Evolutionary conservation across 1,284 basidiomycete genomes (phyloP), one percentile per base, ranked within the genome.

Genomic region (Irpex sp.): DNA sequence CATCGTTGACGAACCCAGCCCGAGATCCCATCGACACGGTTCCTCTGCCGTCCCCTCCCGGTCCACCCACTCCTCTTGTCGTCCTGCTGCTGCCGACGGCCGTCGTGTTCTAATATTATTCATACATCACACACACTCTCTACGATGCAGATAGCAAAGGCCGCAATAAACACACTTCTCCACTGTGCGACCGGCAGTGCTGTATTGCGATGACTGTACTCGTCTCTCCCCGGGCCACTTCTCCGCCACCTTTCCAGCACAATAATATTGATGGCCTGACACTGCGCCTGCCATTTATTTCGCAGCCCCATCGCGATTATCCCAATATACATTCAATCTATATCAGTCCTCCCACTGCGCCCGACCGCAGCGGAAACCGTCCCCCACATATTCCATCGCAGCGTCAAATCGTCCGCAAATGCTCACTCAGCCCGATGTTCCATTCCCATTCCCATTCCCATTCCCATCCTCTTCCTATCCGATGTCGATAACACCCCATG

Each of bases 1-100:
- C 31, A 15, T 60, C 58, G 50, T 35, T 57, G 51, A 63, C 19
- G 33, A 62, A 55, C 50, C 15, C 36, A 21, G 39, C 15, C 39
- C 39, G 39, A 46, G 39, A 46, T 46, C 39, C 39, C 13, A 46
- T 46, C 39, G 11, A 7, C n/a, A 13, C n/a, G 3, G 13, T 46
- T 3, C 39, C n/a, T 11, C n/a, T 46, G 39, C 39, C 39, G 39
- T 46, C 39, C n/a, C 39, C 39, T 46, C 39, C 39, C 39, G 39
- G 39, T 6, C 31, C 31, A 33, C 31, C 31, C 31, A 33, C 31
- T 33, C 31, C 31, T 33, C 31, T 33, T 33, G 31, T 33, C 31
- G 31, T 33, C 31, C 31, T 33, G 31, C 31, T 33, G 31, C 31
- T 33, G 31, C 31, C 31, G 31, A 33, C 31, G 31, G 31, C 31